Conservation (phyloP, 306 rosid genomes). For the Rosa persica region DNA sequence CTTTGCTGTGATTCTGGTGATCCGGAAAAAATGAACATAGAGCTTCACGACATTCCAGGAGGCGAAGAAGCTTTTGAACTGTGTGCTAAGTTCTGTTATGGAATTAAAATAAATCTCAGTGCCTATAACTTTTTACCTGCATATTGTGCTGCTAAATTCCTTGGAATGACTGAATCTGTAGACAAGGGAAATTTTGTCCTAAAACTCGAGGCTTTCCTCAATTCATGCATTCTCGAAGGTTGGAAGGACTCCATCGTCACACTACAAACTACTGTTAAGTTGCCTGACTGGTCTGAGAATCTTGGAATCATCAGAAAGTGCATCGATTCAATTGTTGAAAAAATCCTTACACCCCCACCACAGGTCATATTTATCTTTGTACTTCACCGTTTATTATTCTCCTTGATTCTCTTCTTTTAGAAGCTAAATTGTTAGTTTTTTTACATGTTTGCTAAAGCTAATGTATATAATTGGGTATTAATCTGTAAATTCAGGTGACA, state of each 20-base stretch:
- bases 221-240: conserved; percentile 82
- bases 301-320: conserved; percentile 85
- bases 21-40: conserved; percentile 47
- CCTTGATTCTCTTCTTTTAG: background rate
- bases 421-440: background rate
- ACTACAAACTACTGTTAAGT: conserved; percentile 56
- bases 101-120: conserved; percentile 78
- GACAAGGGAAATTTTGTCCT: conserved; percentile 71
- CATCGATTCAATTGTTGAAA: conserved; percentile 80
- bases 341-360: conserved; percentile 68
- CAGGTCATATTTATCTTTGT: conserved; percentile 43
- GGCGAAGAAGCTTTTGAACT: conserved; percentile 84
- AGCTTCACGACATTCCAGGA: conserved; percentile 84
- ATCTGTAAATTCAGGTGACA: conserved; percentile 52
- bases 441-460: conserved; percentile 16
- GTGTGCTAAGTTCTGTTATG: conserved; percentile 89
- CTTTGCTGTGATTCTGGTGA: conserved; percentile 60
- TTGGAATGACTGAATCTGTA: conserved; percentile 69
- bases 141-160: conserved; percentile 80
- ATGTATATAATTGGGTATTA: conserved; percentile 2
- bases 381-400: background rate
- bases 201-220: conserved; percentile 85
- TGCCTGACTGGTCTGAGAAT: conserved; percentile 83
- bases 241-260: conserved; percentile 90
- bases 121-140: conserved; percentile 78